Evolutionary conservation across 176 grass and related monocot genomes (phyloP).

Genomic region (Oryza meridionalis): DNA sequence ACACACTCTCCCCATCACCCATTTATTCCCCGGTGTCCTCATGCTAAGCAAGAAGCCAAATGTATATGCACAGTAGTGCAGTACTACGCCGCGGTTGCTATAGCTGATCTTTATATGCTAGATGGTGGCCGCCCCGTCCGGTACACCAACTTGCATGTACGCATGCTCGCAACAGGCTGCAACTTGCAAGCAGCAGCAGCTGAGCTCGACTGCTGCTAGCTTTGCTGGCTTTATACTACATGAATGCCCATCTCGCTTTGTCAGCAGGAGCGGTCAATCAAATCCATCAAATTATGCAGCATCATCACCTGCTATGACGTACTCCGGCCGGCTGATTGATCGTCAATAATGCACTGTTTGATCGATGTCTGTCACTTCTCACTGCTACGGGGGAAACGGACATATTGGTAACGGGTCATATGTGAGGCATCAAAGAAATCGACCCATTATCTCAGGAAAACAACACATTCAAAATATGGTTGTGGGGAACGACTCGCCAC

Average conservation of each 20-base stretch:
- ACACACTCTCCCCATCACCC: background rate
- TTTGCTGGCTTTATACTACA: background rate
- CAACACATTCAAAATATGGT: no score
- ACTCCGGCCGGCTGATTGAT: background rate
- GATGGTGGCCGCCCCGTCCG: background rate
- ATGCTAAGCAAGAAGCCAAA: background rate
- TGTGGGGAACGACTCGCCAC: no score
- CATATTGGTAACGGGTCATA: no score
- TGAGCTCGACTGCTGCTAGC: background rate
- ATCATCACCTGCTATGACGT: background rate
- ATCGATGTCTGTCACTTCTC: no score
- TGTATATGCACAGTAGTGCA: background rate
- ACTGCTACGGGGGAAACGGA: no score
- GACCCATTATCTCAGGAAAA: no score
- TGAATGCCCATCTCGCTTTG: background rate
- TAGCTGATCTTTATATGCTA: background rate
- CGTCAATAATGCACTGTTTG: background rate
- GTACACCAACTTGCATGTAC: slow-evolving; percentile 23
- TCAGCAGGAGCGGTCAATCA: background rate
- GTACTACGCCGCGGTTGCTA: background rate
- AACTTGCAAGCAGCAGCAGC: background rate
- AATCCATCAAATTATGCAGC: background rate
- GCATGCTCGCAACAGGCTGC: background rate
- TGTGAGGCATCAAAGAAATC: no score
- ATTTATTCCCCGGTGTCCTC: background rate